Evolutionary conservation across 164 flowering plant species (phyloP).

Genomic region (Aristolochia contorta): DNA sequence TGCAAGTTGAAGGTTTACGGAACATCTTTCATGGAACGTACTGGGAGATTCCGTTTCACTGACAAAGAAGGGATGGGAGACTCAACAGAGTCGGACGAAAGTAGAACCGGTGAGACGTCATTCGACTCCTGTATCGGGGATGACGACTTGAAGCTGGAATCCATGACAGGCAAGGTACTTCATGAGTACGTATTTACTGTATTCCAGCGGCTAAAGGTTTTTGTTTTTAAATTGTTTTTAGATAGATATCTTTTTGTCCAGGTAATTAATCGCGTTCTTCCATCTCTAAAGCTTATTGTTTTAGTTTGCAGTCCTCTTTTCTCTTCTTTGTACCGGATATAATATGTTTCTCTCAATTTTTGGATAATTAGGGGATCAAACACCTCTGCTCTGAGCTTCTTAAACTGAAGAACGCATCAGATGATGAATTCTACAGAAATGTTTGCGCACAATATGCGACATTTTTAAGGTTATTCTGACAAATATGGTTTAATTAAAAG

Average conservation of each 20-base stretch:
- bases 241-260: background rate
- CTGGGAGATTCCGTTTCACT: slow-evolving; percentile 41
- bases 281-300: background rate
- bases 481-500: background rate
- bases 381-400: slow-evolving; percentile 57
- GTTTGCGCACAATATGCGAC: slow-evolving; percentile 38
- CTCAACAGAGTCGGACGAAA: slow-evolving; percentile 14
- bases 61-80: slow-evolving; percentile 28
- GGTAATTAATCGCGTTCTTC: background rate
- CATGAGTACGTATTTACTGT: background rate
- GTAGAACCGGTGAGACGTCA: slow-evolving; percentile 17
- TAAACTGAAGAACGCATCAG: slow-evolving; percentile 52
- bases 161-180: slow-evolving; percentile 60
- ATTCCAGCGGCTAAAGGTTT: background rate
- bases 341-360: background rate
- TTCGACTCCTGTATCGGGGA: slow-evolving; percentile 18
- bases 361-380: slow-evolving; percentile 44
- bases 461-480: slow-evolving; percentile 36
- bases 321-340: background rate
- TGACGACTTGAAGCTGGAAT: slow-evolving; percentile 30
- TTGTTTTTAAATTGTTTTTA: too few species aligned
- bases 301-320: background rate
- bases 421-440: slow-evolving; percentile 43
- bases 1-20: background rate
- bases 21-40: slow-evolving; percentile 21